Evolutionary conservation across 768 basidiomycete species (phyloP), one percentile per base, ranked within the genome.

Genomic region (Multifurca ochricompacta): DNA sequence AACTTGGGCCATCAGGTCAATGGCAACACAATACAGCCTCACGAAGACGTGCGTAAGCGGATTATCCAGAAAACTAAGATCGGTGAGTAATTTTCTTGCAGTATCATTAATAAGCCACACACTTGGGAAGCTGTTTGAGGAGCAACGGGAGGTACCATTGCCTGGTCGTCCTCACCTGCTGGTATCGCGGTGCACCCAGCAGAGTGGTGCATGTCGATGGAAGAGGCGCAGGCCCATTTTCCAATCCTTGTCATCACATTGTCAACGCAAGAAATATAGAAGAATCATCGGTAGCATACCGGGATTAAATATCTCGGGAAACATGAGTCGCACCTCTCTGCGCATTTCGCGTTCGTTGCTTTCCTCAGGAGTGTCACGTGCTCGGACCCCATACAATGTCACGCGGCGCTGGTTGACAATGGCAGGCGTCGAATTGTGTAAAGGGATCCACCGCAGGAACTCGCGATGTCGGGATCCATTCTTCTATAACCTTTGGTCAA

Each of bases 71-170:
- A 49, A 6, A 28, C 48, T 64, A 44, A 13, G 44, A 54, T 21
- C 9, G 1, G 6, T 4, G 6, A 11, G 7, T 39, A 28, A 36
- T 52, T 6, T n/a, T n/a, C n/a, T n/a, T n/a, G n/a, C n/a, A n/a
- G n/a, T n/a, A n/a, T n/a, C n/a, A 48, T 39, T 16, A 34, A 11
- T 8, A 28, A 14, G 2, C 34, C 19, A 21, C 35, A 7, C 60
- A 86, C 86, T 69, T 73, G 8, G 69, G 54, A 11, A 84, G 68
- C 52, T 74, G 69, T 58, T 78, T 81, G 59, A 76, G 76, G 37
- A 86, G 73, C 23, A 81, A 71, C 3, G 88, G 89, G n/a, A 87
- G 65, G 30, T 91, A 71, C 89, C 89, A 91, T 44, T 80, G 77
- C 51, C 73, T 75, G 51, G 89, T 76, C 8, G 78, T 78, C 61